Evolutionary conservation across 2,329 filamentous ascomycete species (phyloP).

Genomic region (Verticillium longisporum): DNA sequence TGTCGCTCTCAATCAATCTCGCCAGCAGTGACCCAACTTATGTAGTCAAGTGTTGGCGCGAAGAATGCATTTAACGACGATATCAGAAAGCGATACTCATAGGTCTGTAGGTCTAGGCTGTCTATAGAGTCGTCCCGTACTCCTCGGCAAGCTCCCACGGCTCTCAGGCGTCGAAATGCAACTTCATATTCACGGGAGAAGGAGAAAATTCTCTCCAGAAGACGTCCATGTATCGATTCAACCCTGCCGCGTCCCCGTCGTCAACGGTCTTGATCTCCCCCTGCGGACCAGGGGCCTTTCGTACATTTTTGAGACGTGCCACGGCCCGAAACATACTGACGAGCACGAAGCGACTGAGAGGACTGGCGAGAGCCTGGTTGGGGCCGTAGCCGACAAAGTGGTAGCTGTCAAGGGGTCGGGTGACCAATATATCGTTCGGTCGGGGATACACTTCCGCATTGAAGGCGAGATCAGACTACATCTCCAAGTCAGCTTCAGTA

Average conservation of each 20-base stretch:
- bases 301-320: neutral
- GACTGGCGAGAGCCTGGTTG: neutral
- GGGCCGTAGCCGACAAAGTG: neutral
- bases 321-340: neutral
- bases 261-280: neutral
- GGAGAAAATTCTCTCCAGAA: neutral
- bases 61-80: neutral
- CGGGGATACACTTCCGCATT: neutral
- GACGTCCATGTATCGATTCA: neutral
- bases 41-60: no score
- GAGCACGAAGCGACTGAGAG: neutral
- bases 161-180: neutral
- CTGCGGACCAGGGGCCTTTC: neutral
- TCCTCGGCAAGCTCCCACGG: neutral
- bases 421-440: neutral
- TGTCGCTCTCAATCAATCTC: no score
- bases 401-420: neutral
- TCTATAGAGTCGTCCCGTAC: no score
- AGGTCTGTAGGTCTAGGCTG: neutral
- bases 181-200: neutral
- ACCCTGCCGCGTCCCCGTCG: neutral
- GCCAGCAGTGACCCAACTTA: no score
- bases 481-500: neutral
- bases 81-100: neutral
- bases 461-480: neutral